Evolutionary conservation across 768 basidiomycete species (phyloP), one percentile per base, ranked within the genome.

Genomic region (Mycena floridula): DNA sequence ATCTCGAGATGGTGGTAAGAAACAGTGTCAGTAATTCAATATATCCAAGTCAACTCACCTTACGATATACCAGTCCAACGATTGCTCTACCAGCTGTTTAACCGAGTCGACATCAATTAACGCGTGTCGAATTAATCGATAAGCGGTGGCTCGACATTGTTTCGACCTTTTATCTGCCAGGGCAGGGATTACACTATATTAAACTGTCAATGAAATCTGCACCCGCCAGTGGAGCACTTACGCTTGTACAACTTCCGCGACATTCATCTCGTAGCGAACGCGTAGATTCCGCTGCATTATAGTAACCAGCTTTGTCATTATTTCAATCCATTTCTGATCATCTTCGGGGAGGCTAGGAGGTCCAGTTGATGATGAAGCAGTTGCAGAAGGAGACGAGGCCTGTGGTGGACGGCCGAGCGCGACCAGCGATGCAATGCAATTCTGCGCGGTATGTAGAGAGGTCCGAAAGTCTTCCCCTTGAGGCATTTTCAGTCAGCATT

Each of bases 61-160:
- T 51, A 97, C 79, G 37, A 98, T 79, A 56, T 89, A 91, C 84
- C 89, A 93, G 52, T 96, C 91, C 25, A 96, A 60, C 15, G 82
- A 74, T 18, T 79, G 74, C 44, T 70, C 69, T 11, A 76, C 72
- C 25, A 96, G 66, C 18, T 68, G 70, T 45, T 76, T 74, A 37
- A 91, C 84, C 0, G 82, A 80, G n/a, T 82, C 73, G 0, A 68
- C 56, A 54, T 93, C 90, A 4, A 91, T 77, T 5, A 94, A 59
- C 1, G 77, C 66, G 55, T 93, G 83, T 16, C 95, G 79, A 15
- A 97, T 70, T 2, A 94, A 70, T 35, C 92, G 75, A 62, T 95
- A 98, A 0, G 85, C 86, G 2, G 81, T 80, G 9, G 93, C 82
- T 28, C 91, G 78, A 52, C 85, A 80, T 40, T 83, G 76, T 47